Percentiles rank a stretch among this genome's conserved stretches.
These are phyloP conservation scores for Mycena citricolor DNA, from an alignment of 1,284 basidiomycete genomes.

Conservation along the genomic window DNA sequence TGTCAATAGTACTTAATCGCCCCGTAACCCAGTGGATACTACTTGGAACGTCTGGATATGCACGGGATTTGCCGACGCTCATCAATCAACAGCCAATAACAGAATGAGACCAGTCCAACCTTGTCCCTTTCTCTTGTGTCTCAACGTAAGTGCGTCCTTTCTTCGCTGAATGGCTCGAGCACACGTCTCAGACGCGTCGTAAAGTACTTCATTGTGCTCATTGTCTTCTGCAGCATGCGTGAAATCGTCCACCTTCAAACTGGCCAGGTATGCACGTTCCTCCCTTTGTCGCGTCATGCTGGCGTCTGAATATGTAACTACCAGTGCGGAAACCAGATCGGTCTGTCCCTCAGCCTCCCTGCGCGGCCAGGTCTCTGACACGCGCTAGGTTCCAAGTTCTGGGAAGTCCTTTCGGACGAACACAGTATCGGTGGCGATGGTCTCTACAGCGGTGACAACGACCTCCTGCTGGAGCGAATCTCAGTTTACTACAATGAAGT, in stretches of 20 bases:
- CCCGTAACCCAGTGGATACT: no score
- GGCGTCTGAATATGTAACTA: background rate
- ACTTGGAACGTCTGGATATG: no score
- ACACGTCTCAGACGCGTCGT: conserved; percentile 31
- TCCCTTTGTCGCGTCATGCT: conserved; percentile 7
- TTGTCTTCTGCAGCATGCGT: conserved; percentile 70
- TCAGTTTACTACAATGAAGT: conserved; percentile 95
- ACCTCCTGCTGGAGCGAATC: conserved; percentile 97
- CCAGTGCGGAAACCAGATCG: conserved; percentile 97
- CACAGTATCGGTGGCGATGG: conserved; percentile 95
- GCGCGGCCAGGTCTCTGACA: conserved; percentile 8
- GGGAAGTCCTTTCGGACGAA: conserved; percentile 97
- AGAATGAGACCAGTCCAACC: background rate
- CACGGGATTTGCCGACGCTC: no score
- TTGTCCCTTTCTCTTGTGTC: conserved; percentile 8
- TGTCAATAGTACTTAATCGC: no score
- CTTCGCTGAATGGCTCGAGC: background rate
- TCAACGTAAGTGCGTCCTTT: conserved; percentile 8
- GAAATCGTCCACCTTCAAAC: conserved; percentile 98
- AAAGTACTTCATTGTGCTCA: conserved; percentile 24
- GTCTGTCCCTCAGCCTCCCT: conserved; percentile 44
- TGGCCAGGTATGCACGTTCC: conserved; percentile 69
- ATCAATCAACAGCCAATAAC: background rate
- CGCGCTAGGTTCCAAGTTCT: conserved; percentile 89
- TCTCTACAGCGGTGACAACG: conserved; percentile 89